These are phyloP conservation scores for Thuja plicata DNA, from an alignment of 83 land plant species.

Conservation along the genomic window DNA sequence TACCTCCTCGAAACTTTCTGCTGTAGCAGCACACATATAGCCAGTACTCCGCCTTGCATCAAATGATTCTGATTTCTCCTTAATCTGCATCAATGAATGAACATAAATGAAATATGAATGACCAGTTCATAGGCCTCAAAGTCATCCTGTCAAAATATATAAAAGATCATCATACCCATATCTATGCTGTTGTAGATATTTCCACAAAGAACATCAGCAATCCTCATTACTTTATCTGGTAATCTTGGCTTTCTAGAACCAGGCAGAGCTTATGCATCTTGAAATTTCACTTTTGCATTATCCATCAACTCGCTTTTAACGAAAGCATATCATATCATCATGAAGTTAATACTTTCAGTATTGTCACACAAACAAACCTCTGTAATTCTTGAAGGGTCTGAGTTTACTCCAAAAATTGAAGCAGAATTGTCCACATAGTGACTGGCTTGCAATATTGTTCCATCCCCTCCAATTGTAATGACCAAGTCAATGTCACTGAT, in stretches of 20 bases:
- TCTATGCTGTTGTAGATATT: neutral
- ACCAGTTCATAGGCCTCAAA: neutral
- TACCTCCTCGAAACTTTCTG: slow-evolving; percentile 81
- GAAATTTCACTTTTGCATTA: slow-evolving; percentile 10
- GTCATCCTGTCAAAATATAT: neutral
- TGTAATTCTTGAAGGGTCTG: slow-evolving; percentile 67
- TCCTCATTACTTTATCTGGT: neutral
- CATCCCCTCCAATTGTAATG: slow-evolving; percentile 87
- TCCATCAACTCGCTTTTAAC: neutral
- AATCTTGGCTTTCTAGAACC: neutral
- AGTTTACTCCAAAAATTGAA: slow-evolving; percentile 87
- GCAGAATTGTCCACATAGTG: slow-evolving; percentile 71
- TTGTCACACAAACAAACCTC: slow-evolving; percentile 51
- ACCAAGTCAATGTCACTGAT: slow-evolving; percentile 69
- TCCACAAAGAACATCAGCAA: neutral
- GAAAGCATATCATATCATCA: neutral
- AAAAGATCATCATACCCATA: neutral
- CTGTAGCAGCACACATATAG: slow-evolving; percentile 91
- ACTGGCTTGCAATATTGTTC: slow-evolving; percentile 82
- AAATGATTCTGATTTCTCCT: slow-evolving; percentile 59
- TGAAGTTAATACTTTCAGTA: slow-evolving; percentile 4
- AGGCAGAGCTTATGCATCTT: neutral
- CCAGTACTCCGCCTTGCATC: slow-evolving; percentile 96
- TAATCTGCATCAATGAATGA: slow-evolving; percentile 42
- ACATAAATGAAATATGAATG: neutral